Conservation (phyloP, 768 basidiomycete genomes). For the Phylloporus scabripes region DNA sequence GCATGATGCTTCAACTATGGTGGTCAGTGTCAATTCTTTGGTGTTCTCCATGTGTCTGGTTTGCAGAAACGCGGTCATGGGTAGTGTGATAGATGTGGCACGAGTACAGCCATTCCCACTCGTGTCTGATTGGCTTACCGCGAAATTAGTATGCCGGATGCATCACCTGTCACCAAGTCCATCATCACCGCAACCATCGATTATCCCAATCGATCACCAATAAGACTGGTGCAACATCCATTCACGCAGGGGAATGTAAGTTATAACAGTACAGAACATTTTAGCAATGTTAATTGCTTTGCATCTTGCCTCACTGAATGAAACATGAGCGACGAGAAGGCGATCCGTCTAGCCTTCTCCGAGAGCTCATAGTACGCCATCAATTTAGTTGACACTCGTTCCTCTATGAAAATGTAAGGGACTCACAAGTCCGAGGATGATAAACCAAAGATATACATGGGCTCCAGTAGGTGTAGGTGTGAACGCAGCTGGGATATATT, state of each 20-base stretch:
- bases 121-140: conserved; percentile 13
- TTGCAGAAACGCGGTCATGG: conserved; percentile 7
- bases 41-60: not conserved
- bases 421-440: too few relatives aligned
- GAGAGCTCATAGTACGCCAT: not conserved
- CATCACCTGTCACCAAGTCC: conserved; percentile 8
- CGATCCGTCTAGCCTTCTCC: too few relatives aligned
- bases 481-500: too few relatives aligned
- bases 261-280: too few relatives aligned
- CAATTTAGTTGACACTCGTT: too few relatives aligned
- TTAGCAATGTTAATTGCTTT: too few relatives aligned
- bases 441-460: not conserved
- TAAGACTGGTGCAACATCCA: not conserved
- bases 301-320: too few relatives aligned
- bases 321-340: too few relatives aligned
- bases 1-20: not conserved
- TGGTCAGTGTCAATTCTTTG: not conserved
- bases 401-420: too few relatives aligned
- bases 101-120: conserved; percentile 16
- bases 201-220: conserved; percentile 3
- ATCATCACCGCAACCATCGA: conserved; percentile 19
- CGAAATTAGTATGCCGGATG: conserved; percentile 8
- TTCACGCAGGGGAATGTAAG: not conserved
- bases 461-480: too few relatives aligned
- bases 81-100: conserved; percentile 15